Evolutionary conservation across 2,329 filamentous ascomycete species (phyloP).

Genomic region (Exserohilum rostratum): DNA sequence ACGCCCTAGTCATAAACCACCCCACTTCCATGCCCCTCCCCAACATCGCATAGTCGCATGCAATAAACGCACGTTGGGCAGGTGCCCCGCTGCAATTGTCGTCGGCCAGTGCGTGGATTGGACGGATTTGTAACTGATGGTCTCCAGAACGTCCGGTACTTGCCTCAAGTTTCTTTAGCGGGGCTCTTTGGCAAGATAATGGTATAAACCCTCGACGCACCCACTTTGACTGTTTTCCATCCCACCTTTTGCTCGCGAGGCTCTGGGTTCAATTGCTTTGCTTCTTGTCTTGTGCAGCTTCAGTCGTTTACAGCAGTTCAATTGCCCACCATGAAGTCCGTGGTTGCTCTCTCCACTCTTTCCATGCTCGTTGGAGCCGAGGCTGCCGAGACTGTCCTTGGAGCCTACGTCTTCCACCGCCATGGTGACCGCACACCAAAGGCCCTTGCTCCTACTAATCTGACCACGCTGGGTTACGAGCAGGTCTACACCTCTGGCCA

Average conservation of each 20-base stretch:
- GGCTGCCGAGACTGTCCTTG: constrained; percentile 71
- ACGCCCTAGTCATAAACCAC: constrained; percentile 11
- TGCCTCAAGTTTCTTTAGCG: constrained; percentile 22
- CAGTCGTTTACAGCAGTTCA: neutral
- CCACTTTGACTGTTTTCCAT: constrained; percentile 5
- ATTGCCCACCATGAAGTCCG: constrained; percentile 37
- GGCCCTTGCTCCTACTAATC: constrained; percentile 68
- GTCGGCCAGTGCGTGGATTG: constrained; percentile 12
- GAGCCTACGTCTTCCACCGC: constrained; percentile 84
- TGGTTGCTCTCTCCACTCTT: constrained; percentile 30
- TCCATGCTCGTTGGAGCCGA: constrained; percentile 35
- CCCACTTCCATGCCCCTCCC: constrained; percentile 31
- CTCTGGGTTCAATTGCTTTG: constrained; percentile 12
- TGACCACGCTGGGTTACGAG: constrained; percentile 80
- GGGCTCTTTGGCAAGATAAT: constrained; percentile 6
- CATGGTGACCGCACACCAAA: constrained; percentile 90
- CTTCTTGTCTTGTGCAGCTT: neutral
- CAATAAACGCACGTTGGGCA: constrained; percentile 11
- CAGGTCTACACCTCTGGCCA: constrained; percentile 74
- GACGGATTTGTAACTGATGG: neutral
- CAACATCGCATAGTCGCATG: constrained; percentile 8
- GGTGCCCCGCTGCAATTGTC: constrained; percentile 17
- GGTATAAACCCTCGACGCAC: constrained; percentile 24
- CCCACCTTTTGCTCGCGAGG: constrained; percentile 7
- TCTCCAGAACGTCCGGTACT: constrained; percentile 20